Evolutionary conservation across 2,329 filamentous ascomycete species (phyloP), one percentile per base, ranked within the genome.

Genomic region (Tricladium varicosporioides): DNA sequence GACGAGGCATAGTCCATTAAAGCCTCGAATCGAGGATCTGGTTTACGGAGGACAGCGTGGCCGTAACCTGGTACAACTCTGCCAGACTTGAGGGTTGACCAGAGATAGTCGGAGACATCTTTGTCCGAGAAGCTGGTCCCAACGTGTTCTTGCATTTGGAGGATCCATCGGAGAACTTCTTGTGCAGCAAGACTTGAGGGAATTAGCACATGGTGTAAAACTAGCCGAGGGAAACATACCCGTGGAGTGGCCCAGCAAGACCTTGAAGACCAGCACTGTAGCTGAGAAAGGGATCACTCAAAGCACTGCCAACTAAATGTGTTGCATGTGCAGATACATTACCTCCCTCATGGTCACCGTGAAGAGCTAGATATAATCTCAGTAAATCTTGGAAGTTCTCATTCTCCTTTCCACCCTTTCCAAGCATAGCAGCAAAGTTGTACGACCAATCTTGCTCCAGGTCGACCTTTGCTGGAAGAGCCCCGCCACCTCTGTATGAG

Each of bases 261-360:
- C 94, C 94, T 71, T 97, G 91, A 5, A 99, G 85, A 73, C 94
- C 94, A 56, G 94, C 94, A 65, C 90, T 94, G 80, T 97, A 97
- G 70, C 91, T 94, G 62, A 99, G 83, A 83, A 94, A 97, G 5
- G 93, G 91, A 69, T 97, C 94, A 69, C 89, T 94, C 56, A 99
- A 85, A 16, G 94, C 94, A 66, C 90, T 95, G 52, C 94, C 94
- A 55, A 99, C 94, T 42, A 99, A 80, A 74, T 99, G 94, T 7
- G 94, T 97, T 27, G 94, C 78, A 73, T 99, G 94, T 0, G 94
- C 94, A 42, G 92, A 97, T 61, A 99, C 94, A 68, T 99, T 99
- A 57, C 94, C 94, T 60, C 94, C 94, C 76, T 99, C 94, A 77
- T 99, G 94, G 75, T 99, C 94, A 62, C 94, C 94, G 75, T 99